Conservation (phyloP, 768 basidiomycete species). For the Daedaleopsis nitida region DNA sequence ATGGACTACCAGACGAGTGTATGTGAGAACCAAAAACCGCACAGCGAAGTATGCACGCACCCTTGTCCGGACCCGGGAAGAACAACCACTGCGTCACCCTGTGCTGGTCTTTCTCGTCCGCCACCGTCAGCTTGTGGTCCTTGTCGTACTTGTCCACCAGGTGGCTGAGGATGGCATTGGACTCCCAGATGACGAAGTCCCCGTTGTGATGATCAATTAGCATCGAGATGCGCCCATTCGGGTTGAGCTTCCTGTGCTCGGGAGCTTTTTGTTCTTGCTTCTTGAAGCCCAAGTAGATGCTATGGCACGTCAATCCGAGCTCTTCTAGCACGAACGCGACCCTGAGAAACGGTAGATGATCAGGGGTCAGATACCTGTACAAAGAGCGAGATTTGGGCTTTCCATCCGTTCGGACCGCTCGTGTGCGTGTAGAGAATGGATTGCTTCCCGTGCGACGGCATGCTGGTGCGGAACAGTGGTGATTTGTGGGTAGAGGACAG, state of each 20-base stretch:
- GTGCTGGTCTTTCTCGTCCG: slow-evolving; percentile 10
- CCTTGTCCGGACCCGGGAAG: slow-evolving; percentile 31
- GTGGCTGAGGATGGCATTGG: slow-evolving; percentile 42
- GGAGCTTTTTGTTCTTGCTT: slow-evolving; percentile 48
- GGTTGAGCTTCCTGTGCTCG: slow-evolving; percentile 24
- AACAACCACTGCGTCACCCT: slow-evolving; percentile 40
- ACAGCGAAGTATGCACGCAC: not conserved
- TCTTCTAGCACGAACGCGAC: slow-evolving; percentile 29
- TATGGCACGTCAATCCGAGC: slow-evolving; percentile 31
- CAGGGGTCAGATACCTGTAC: not conserved
- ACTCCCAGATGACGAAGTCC: slow-evolving; percentile 33
- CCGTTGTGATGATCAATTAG: slow-evolving; percentile 30
- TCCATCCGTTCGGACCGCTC: slow-evolving; percentile 26
- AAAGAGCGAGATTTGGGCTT: not conserved
- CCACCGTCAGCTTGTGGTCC: slow-evolving; percentile 32
- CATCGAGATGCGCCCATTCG: slow-evolving; percentile 35
- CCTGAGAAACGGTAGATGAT: slow-evolving; percentile 2
- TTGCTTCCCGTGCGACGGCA: slow-evolving; percentile 25
- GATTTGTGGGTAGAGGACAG: too few species aligned
- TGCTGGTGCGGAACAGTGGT: too few species aligned
- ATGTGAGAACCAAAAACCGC: not conserved
- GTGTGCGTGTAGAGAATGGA: slow-evolving; percentile 29
- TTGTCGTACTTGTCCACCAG: slow-evolving; percentile 42
- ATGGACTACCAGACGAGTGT: not conserved
- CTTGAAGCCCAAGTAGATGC: slow-evolving; percentile 28